Evolutionary conservation across 371 early-diverging fungal genomes (phyloP), one percentile per base, ranked within the genome.

Genomic region (Dentiscutata heterogama): DNA sequence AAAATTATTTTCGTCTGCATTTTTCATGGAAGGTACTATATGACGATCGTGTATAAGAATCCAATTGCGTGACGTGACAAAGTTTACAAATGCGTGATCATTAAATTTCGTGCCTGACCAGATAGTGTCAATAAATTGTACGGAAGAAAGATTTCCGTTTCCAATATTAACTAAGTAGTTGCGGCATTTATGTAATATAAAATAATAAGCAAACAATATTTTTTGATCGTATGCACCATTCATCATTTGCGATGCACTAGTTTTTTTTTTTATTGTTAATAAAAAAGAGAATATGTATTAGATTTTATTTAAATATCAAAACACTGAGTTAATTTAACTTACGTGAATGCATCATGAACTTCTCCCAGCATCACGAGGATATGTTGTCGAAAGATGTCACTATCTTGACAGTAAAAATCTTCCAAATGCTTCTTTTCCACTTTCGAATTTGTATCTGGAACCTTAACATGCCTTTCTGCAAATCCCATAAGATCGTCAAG

Each of bases 1-100:
- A 56, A 89, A 84, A 35, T 86, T 85, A 46, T 89, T 88, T 35
- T 88, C 88, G 53, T 87, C 86, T 6, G 87, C 84, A n/a, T 18
- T 61, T 56, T 84, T 85, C 76, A 86, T 86, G 11, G 89, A 86
- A 1, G 86, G 86, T 65, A 87, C 87, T 13, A 90, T 81, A 58
- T 83, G 73, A 31, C 81, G 27, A 67, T 89, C 87, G 73, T 86
- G 88, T 16, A 90, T 35, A 10, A 31, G 27, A 6, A 60, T 81
- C 90, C 90, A 91, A 18, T 68, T 75, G 3, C 82, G 64, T 0
- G 89, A 87, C 0, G 63, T 82, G 13, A 88, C 78, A 16, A 89
- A 75, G 58, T 82, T 61, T 7, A 73, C 22, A 71, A 90, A 87
- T 14, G 60, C 75, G 5, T 87, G 80, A n/a, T 65, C 11, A 70